Percentiles rank a stretch among this genome's conserved stretches.
Conservation (phyloP, 2,329 filamentous ascomycete species). For the Teratosphaeria zuluensis region DNA sequence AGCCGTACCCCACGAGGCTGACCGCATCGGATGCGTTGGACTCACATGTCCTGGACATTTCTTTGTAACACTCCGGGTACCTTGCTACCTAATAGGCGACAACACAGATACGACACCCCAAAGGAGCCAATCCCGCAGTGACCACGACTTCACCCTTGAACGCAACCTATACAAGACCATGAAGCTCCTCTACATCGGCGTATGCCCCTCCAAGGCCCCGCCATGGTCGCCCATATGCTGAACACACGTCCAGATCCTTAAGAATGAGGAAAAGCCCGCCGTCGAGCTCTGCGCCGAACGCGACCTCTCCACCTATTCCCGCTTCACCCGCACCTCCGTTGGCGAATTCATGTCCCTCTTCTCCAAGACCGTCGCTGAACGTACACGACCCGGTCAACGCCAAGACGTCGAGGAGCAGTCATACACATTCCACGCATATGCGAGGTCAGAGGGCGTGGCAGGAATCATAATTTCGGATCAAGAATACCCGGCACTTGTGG, state of each 20-base stretch:
- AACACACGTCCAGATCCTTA: slow-evolving; percentile 54
- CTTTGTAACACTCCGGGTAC: not conserved
- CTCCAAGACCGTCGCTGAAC: slow-evolving; percentile 76
- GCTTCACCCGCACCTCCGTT: slow-evolving; percentile 60
- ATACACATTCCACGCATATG: slow-evolving; percentile 50
- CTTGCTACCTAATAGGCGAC: not conserved
- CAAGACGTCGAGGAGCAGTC: slow-evolving; percentile 79
- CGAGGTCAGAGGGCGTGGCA: slow-evolving; percentile 36
- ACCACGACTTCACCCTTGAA: not conserved
- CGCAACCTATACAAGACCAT: slow-evolving; percentile 35
- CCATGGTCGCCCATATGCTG: slow-evolving; percentile 13
- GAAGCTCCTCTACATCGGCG: slow-evolving; percentile 84
- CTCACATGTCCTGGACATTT: not conserved
- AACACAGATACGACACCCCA: not conserved
- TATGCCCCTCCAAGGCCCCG: slow-evolving; percentile 37
- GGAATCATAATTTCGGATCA: slow-evolving; percentile 39
- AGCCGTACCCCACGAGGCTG: not conserved
- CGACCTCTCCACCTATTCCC: slow-evolving; percentile 67
- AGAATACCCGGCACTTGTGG: slow-evolving; percentile 58
- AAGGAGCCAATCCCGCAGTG: not conserved
- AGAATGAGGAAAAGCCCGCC: slow-evolving; percentile 67
- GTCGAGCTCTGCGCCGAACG: slow-evolving; percentile 68
- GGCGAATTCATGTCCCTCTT: slow-evolving; percentile 74
- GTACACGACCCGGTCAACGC: slow-evolving; percentile 60
- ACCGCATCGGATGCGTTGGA: not conserved